Percentiles rank a stretch among this genome's conserved stretches.
Conservation (phyloP, 257 asterid species). For the Solanum bulbocastanum region DNA sequence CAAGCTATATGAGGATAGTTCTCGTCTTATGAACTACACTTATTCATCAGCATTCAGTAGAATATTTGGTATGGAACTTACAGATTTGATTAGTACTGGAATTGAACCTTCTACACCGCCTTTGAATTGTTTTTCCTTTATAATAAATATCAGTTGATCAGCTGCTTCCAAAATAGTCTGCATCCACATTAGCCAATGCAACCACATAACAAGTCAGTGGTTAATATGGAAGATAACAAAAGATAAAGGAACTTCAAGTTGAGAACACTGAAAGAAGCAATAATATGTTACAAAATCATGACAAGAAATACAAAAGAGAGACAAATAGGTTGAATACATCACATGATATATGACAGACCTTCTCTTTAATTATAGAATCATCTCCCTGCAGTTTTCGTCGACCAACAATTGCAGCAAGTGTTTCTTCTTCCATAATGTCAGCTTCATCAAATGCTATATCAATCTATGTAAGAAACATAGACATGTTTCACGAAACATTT, state of each 20-base stretch:
- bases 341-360: constrained; percentile 30
- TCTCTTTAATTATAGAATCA: constrained; percentile 60
- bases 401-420: constrained; percentile 57
- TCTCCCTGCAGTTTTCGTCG: constrained; percentile 55
- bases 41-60: not conserved
- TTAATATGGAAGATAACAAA: constrained; percentile 9
- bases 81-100: constrained; percentile 55
- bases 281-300: constrained; percentile 13
- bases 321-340: not conserved
- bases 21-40: not conserved
- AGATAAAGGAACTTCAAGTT: not conserved
- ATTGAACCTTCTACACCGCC: constrained; percentile 54
- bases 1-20: not conserved
- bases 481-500: not conserved
- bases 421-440: constrained; percentile 56
- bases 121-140: constrained; percentile 34
- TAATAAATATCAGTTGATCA: constrained; percentile 45
- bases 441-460: constrained; percentile 65
- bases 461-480: constrained; percentile 15
- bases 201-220: not conserved
- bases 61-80: constrained; percentile 24
- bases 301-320: not conserved
- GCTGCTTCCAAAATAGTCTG: constrained; percentile 60
- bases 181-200: constrained; percentile 30
- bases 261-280: constrained; percentile 6